Conservation (phyloP, 2,329 filamentous ascomycete species). For the Talaromyces atroroseus region DNA sequence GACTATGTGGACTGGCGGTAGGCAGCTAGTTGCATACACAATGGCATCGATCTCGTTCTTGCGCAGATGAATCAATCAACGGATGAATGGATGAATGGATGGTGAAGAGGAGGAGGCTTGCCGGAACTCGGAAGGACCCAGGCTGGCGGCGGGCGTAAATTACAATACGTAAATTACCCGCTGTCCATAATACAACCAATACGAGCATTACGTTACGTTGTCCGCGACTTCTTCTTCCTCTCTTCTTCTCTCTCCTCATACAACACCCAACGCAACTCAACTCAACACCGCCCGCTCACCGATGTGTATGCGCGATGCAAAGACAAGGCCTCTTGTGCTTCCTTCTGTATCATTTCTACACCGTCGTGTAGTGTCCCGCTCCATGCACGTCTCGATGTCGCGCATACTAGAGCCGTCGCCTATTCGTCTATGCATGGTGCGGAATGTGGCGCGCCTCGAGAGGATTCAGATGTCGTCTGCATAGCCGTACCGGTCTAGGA, state of each 20-base stretch:
- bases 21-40: background rate
- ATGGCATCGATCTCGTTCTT: background rate
- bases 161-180: background rate
- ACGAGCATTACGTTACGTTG: background rate
- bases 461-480: background rate
- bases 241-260: background rate
- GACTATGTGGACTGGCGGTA: background rate
- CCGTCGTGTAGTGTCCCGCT: background rate
- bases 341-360: background rate
- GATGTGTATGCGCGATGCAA: background rate
- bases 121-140: background rate
- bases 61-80: no score
- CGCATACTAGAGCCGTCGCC: background rate
- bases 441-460: conserved; percentile 9
- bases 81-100: background rate
- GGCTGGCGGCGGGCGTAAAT: background rate
- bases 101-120: background rate
- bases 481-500: conserved; percentile 1
- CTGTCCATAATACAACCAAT: background rate
- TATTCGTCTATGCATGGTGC: conserved; percentile 2
- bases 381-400: conserved; percentile 6
- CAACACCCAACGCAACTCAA: background rate
- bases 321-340: background rate
- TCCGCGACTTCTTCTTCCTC: background rate
- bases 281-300: background rate